A percentile compares a stretch with the other conserved stretches of the same genome.
These are phyloP conservation scores for Mantamonas sphyraenae DNA, from an alignment of 78 protist species.

Conservation along the genomic window DNA sequence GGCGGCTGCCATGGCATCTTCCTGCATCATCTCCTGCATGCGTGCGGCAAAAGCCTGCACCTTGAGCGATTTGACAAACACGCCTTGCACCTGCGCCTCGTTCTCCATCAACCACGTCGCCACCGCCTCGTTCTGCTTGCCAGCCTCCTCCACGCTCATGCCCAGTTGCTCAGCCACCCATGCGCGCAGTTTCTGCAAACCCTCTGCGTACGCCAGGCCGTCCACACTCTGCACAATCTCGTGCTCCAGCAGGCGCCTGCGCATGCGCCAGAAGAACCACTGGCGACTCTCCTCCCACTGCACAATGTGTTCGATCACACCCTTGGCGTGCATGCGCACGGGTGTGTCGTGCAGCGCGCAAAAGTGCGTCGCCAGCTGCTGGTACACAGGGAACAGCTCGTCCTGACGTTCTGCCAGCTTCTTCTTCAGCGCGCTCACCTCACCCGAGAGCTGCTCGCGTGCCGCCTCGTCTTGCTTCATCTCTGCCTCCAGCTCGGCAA, in stretches of 20 bases:
- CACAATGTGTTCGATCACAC: constrained; percentile 58
- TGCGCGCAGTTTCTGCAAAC: too few relatives aligned
- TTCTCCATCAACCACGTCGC: too few relatives aligned
- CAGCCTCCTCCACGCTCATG: too few relatives aligned
- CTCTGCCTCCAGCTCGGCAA: constrained; percentile 16
- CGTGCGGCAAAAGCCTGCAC: too few relatives aligned
- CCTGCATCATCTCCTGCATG: too few relatives aligned
- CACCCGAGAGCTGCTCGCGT: constrained; percentile 3
- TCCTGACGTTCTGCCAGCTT: neutral
- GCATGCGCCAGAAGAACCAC: constrained; percentile 63
- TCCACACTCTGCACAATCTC: too few relatives aligned
- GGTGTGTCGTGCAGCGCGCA: constrained; percentile 94
- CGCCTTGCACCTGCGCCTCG: too few relatives aligned
- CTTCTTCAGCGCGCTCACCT: constrained; percentile 7
- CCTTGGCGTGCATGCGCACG: constrained; percentile 89
- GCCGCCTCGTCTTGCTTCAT: neutral
- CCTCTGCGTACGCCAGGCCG: too few relatives aligned
- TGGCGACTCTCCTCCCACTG: constrained; percentile 70
- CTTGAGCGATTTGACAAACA: too few relatives aligned
- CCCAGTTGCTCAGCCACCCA: too few relatives aligned
- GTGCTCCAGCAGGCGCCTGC: constrained; percentile 60
- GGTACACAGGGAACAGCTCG: constrained; percentile 65
- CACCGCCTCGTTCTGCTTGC: too few relatives aligned
- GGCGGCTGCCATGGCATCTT: too few relatives aligned
- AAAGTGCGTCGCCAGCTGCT: constrained; percentile 77